These are phyloP conservation scores for maize (Zea mays) DNA, from an alignment of 176 grass and related monocot species.

Conservation along the genomic window Zm-B73-REFERENCE-NAM-5.0 NC_050099.1:41855001-41855500, in stretches of 20 bases:
- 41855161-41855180: background rate
- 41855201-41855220: background rate
- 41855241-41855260: background rate
- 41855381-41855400: background rate
- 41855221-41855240: background rate
- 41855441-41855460: background rate
- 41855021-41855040: background rate
- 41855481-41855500: background rate
- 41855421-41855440: background rate
- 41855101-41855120: background rate
- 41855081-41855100: background rate
- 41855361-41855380: background rate
- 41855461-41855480: background rate
- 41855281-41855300: background rate
- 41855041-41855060: background rate
- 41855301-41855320: background rate
- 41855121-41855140: background rate
- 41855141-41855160: background rate
- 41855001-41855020: background rate
- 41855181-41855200: background rate
- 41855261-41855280: background rate
- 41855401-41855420: background rate
- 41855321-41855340: background rate
- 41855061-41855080: background rate
- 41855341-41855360: background rate